Base-by-base conservation (phyloP, 1,284 basidiomycete genomes). In the Hymenochaete sp. region DNA sequence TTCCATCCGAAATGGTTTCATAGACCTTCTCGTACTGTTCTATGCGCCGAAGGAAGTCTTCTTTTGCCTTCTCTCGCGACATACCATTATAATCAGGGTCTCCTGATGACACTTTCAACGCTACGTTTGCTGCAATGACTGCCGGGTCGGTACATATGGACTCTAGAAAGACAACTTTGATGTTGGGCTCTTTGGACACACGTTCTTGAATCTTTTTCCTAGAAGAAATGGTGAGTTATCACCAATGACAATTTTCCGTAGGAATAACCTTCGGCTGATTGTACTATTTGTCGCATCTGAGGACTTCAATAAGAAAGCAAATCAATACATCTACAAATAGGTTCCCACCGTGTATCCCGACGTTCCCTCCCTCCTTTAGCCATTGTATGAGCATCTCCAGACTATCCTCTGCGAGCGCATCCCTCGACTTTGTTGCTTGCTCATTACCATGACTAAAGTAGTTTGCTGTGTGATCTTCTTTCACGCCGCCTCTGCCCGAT, bases 1-100 rank as follows among this genome's bases (percentile, higher is more conserved):
- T 82, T 25, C 11, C 22, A 26, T 47, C 45, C n/a, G 16, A 16
- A 56, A 99, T 82, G 2, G 93, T 86, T 65, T 99, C 86, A 61
- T 99, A 99, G n/a, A 93, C 85, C 47, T 82, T 75, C 63, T 98
- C 93, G 62, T 99, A 99, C 59, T 88, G 83, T 52, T 75, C 77
- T 58, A 99, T 99, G 25, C 96, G 83, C 49, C 81, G 80, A 52
- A 90, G 64, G 63, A 99, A 99, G 65, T 99, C 96, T 22, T 67
- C 69, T 61, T 92, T 82, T 28, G 96, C 96, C 45, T 82, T 73
- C 58, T 93, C 89, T 18, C 73, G 82, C 1, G 86, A 84, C 68
- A 82, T 87, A 55, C 88, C 82, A 56, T 87, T 85, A 67, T 99
- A 99, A 64, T 99, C 96, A 0, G 96, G 96, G 67, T 99, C 96